phyloP scores from a whole-genome alignment of 2,329 filamentous ascomycete genomes.

The Biscogniauxia marginata region DNA sequence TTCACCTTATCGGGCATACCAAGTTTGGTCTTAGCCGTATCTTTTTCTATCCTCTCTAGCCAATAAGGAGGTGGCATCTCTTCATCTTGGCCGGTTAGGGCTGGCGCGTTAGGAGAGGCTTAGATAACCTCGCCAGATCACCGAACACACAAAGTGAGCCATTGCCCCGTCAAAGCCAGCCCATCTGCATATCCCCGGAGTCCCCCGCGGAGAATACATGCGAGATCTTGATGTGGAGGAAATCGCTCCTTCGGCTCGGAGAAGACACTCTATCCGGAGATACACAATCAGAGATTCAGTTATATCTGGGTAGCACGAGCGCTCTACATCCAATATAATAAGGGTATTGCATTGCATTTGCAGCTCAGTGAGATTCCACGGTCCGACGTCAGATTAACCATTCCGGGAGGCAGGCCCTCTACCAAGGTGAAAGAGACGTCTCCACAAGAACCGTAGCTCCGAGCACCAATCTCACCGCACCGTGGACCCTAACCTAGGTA shows the following conservation, averaged over 20 bases:
- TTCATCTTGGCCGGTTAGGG: conserved; percentile 1
- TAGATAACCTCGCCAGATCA: conserved; percentile 1
- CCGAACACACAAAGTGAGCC: neutral
- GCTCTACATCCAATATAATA: conserved; percentile 6
- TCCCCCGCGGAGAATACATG: conserved; percentile 25
- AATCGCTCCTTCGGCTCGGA: conserved; percentile 16
- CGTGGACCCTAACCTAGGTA: no score
- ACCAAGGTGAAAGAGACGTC: neutral
- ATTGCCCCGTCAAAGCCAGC: neutral
- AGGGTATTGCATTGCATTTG: conserved; percentile 8
- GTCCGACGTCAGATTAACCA: neutral
- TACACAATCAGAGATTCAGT: conserved; percentile 14
- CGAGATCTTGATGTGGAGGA: conserved; percentile 12
- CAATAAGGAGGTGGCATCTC: neutral
- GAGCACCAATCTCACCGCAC: no score
- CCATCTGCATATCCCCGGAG: conserved; percentile 16
- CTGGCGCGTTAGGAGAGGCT: conserved; percentile 5
- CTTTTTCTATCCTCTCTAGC: neutral
- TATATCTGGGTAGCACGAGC: neutral
- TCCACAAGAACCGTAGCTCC: no score
- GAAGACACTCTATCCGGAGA: conserved; percentile 23
- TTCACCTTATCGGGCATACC: conserved; percentile 4
- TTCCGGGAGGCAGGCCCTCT: neutral
- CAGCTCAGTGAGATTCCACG: neutral
- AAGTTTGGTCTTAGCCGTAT: conserved; percentile 6